Percentiles rank a stretch among this genome's conserved stretches.
Evolutionary conservation across 441 rosid genomes (phyloP).

Genomic region (Rhodomyrtus psidioides): DNA sequence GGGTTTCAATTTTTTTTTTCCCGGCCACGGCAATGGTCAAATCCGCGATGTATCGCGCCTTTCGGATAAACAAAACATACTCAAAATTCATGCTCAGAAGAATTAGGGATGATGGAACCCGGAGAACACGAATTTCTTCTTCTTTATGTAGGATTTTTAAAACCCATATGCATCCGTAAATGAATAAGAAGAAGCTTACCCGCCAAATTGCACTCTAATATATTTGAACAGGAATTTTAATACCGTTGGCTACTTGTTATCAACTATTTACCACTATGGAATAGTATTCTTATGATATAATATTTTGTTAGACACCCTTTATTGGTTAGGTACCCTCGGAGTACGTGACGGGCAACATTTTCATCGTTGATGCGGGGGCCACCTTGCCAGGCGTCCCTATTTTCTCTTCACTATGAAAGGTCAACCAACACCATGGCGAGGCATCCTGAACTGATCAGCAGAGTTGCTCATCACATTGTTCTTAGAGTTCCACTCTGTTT

Average conservation of each 20-base stretch:
- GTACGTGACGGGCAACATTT: slow-evolving; percentile 55
- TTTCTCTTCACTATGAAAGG: slow-evolving; percentile 51
- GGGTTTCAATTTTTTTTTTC: too few species aligned
- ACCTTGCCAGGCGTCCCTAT: slow-evolving; percentile 60
- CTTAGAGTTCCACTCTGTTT: too few species aligned
- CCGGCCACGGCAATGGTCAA: background rate
- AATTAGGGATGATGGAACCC: background rate
- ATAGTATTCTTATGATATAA: too few species aligned
- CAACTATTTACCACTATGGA: too few species aligned
- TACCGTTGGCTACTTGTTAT: too few species aligned
- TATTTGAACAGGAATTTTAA: background rate
- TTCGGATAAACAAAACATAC: background rate
- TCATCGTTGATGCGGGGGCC: slow-evolving; percentile 55
- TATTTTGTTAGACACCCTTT: too few species aligned
- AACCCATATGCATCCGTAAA: background rate
- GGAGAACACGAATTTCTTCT: too few species aligned
- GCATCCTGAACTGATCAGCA: background rate
- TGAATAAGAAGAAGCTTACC: background rate
- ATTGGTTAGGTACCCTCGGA: too few species aligned
- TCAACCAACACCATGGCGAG: background rate
- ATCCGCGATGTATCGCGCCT: background rate
- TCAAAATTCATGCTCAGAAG: background rate
- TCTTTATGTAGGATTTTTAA: too few species aligned
- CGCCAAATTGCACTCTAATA: background rate
- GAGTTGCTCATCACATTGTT: too few species aligned